phyloP scores from a whole-genome alignment of 495 filamentous ascomycete species.

The Pseudomonodictys pantanalensis region DNA sequence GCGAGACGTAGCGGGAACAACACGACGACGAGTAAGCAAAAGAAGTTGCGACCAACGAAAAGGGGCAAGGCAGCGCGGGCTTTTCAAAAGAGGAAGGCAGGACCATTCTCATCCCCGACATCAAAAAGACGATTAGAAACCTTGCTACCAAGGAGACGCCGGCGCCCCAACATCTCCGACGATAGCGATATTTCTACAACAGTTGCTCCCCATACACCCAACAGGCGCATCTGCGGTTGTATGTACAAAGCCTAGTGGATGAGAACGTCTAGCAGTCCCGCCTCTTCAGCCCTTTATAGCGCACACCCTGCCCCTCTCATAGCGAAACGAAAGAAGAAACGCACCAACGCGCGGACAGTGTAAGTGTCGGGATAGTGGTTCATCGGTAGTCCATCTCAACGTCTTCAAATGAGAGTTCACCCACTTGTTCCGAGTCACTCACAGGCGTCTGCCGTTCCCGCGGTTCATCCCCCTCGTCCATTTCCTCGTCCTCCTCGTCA shows the following conservation, averaged over 20 bases:
- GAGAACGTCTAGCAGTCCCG: neutral
- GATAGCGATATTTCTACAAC: conserved; percentile 1
- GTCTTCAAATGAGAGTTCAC: conserved; percentile 59
- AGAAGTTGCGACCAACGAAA: neutral
- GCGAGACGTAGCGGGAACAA: neutral
- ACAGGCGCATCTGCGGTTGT: neutral
- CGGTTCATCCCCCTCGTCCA: conserved; percentile 74
- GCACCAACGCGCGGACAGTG: conserved; percentile 25
- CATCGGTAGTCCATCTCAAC: conserved; percentile 55
- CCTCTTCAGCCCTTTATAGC: neutral
- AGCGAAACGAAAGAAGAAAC: conserved; percentile 15
- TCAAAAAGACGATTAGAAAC: neutral
- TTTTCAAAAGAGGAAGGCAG: neutral
- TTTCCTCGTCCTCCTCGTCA: conserved; percentile 94
- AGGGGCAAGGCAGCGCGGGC: neutral
- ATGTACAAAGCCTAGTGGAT: neutral
- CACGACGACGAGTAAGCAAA: neutral
- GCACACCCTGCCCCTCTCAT: neutral
- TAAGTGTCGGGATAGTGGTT: conserved; percentile 10
- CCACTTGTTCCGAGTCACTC: conserved; percentile 61
- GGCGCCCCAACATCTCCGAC: neutral
- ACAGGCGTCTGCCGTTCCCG: conserved; percentile 29
- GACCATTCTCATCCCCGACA: neutral
- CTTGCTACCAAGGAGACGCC: too few relatives aligned
- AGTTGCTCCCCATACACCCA: neutral